These are phyloP conservation scores for Tetracladium setigerum DNA, from an alignment of 495 filamentous ascomycete species.

Conservation along the genomic window DNA sequence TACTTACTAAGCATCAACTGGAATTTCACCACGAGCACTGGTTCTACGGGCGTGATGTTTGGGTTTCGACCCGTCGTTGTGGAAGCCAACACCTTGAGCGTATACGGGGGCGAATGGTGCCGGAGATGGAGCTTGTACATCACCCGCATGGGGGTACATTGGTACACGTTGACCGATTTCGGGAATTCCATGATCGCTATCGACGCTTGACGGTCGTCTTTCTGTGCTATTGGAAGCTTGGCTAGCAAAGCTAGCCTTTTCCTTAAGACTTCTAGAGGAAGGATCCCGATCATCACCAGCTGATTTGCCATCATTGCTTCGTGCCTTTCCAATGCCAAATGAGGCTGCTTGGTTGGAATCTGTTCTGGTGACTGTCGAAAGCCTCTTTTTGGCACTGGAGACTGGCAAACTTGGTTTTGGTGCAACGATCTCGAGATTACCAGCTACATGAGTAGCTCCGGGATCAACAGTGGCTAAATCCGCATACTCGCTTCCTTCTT, in stretches of 20 bases:
- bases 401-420: conserved; percentile 81
- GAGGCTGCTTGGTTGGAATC: conserved; percentile 78
- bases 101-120: conserved; percentile 50
- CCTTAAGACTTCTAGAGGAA: conserved; percentile 43
- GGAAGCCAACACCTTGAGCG: conserved; percentile 46
- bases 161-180: conserved; percentile 86
- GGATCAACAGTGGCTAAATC: conserved; percentile 43
- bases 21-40: conserved; percentile 36
- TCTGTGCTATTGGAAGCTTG: conserved; percentile 40
- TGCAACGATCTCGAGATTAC: conserved; percentile 79
- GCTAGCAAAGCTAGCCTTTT: conserved; percentile 52
- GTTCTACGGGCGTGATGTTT: conserved; percentile 60
- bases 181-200: conserved; percentile 79
- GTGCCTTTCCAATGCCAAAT: conserved; percentile 66
- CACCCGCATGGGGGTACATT: conserved; percentile 89
- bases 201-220: conserved; percentile 26
- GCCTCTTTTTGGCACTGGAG: conserved; percentile 69
- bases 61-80: conserved; percentile 38
- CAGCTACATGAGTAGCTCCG: conserved; percentile 70
- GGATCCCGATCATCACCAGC: conserved; percentile 55
- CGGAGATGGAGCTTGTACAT: conserved; percentile 93
- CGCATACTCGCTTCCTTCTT: conserved; percentile 86
- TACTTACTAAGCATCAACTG: conserved; percentile 20
- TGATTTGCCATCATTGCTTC: conserved; percentile 30
- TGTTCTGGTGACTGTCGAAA: conserved; percentile 77